Conservation (phyloP, 2,329 filamentous ascomycete species). For the Fusarium sp. region DNA sequence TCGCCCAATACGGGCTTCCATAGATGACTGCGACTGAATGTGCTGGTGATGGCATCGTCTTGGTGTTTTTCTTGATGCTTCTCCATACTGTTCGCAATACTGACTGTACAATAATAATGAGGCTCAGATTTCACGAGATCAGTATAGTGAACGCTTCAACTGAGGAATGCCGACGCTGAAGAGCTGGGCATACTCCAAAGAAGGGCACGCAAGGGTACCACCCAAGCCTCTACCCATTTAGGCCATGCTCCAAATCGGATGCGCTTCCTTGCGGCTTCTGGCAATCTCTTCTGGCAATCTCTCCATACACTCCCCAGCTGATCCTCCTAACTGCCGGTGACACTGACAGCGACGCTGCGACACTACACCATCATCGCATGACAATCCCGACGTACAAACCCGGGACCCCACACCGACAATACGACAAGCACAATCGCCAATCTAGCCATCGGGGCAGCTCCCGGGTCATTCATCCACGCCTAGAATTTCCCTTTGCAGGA, state of each 20-base stretch:
- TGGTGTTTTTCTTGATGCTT: constrained; percentile 32
- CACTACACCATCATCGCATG: not conserved
- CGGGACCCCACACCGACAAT: constrained; percentile 15
- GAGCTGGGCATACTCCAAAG: not conserved
- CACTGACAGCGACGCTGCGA: not conserved
- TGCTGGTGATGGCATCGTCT: not conserved
- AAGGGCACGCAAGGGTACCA: not conserved
- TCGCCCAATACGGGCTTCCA: constrained; percentile 41
- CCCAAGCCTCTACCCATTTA: not conserved
- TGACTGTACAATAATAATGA: accelerated
- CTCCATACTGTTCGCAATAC: constrained; percentile 6
- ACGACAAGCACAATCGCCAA: not conserved
- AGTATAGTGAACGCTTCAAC: not conserved
- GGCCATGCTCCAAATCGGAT: not conserved
- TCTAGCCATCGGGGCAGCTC: constrained; percentile 23
- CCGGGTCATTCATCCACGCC: constrained; percentile 18
- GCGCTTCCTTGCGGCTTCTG: not conserved
- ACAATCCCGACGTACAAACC: constrained; percentile 4
- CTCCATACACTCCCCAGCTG: not conserved
- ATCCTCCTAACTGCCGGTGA: not conserved
- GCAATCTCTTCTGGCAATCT: not conserved
- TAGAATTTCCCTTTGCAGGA: not conserved
- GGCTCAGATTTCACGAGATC: not conserved
- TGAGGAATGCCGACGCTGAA: not conserved
- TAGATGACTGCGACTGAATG: constrained; percentile 8